Evolutionary conservation across 2,329 filamentous ascomycete species (phyloP), one percentile per base, ranked within the genome.

Genomic region (Talaromyces sp.): DNA sequence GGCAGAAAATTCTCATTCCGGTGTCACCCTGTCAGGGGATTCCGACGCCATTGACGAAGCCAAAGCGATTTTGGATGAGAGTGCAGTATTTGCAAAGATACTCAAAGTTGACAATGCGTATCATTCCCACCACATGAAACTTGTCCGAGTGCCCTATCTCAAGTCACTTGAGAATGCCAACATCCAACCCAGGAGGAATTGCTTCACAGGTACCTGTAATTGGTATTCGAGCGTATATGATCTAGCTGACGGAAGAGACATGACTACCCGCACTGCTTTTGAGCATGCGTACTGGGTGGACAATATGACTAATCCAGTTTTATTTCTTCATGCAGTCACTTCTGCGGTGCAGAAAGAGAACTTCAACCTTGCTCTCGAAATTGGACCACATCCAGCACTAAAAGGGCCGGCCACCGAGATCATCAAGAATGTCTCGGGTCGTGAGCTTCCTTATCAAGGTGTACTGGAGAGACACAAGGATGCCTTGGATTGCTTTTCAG

Each of bases 21-120:
- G 72, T 36, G 66, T 79, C 1, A 81, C 79, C 0, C 37, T 80
- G 0, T 78, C 77, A 7, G 79, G 79, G 0, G 74, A 79, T 57
- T 57, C 46, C 2, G 62, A 70, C 59, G 68, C 66, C 5, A 70
- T 80, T 3, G 60, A 69, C 0, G 65, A 71, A 43, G 63, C 64
- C 0, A 63, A 69, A 4, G 57, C 65, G 1, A 64, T 40, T 63
- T 63, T 10, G 59, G 55, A 69, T 1, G 56, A 64, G 2, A 58
- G 68, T 11, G 56, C 63, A 4, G 63, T 67, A 5, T 77, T 77
- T 54, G 66, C 65, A 3, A 61, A 70, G 1, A 61, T 63, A 19
- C 68, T 78, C 0, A 62, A 66, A 17, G 70, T 76, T 3, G 68
- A 73, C 19, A 68, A 61, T 6, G 75, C 76, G 0, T 78, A 76